Conservation (phyloP, 768 basidiomycete genomes). For the Leccinum subgranulosum region DNA sequence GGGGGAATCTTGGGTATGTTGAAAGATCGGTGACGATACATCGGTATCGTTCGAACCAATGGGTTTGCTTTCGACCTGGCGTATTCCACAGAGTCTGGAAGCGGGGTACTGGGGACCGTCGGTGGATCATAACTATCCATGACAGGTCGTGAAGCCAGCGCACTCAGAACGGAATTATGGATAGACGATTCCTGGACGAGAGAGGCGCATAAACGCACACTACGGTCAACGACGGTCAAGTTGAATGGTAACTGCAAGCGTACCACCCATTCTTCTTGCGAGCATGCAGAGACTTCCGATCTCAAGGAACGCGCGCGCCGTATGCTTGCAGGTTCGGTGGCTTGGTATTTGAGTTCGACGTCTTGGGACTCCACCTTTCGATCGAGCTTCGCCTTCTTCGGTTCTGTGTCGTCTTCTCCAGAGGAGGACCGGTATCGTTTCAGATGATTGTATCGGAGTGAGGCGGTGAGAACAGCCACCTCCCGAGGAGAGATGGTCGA, state of each 20-base stretch:
- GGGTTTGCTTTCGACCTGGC: constrained; percentile 22
- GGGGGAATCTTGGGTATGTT: constrained; percentile 30
- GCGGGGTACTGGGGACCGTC: constrained; percentile 26
- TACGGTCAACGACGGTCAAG: not conserved
- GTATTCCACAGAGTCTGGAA: constrained; percentile 23
- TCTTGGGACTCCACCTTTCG: not conserved
- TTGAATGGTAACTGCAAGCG: not conserved
- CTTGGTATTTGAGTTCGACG: constrained; percentile 15
- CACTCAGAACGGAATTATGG: constrained; percentile 3
- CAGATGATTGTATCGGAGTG: not conserved
- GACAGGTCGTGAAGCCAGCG: not conserved
- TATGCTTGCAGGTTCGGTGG: constrained; percentile 38
- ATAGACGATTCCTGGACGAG: constrained; percentile 8
- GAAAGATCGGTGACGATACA: constrained; percentile 14
- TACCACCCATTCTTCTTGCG: constrained; percentile 6
- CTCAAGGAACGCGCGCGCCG: constrained; percentile 39
- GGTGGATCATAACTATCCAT: constrained; percentile 11
- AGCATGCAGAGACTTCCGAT: constrained; percentile 24
- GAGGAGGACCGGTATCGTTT: constrained; percentile 17
- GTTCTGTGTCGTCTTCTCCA: not conserved
- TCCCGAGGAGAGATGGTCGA: not conserved
- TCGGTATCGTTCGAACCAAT: constrained; percentile 17
- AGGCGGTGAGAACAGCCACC: not conserved
- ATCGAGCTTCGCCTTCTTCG: constrained; percentile 21
- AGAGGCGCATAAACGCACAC: constrained; percentile 9